These are phyloP conservation scores for Carex myosuroides DNA, from an alignment of 176 grass and related monocot genomes.

Conservation along the genomic window DNA sequence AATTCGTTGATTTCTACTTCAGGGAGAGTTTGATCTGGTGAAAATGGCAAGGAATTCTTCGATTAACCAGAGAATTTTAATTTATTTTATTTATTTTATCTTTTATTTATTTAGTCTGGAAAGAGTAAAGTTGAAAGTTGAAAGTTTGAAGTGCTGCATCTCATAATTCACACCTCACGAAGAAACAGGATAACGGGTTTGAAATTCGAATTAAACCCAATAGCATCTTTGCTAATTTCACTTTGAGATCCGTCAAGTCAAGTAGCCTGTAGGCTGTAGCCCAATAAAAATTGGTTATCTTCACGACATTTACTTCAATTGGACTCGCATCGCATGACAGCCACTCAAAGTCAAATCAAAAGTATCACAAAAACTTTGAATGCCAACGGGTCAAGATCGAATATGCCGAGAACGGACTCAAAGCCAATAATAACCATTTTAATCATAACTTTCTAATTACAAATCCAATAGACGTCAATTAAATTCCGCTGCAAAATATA, in stretches of 20 bases:
- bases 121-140: conserved; percentile 24
- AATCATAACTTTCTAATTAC: no score
- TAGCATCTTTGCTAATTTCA: neutral
- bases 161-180: conserved; percentile 19
- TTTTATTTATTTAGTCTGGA: conserved; percentile 4
- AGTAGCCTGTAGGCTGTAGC: neutral
- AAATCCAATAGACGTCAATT: no score
- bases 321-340: no score
- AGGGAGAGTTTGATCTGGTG: conserved; percentile 2
- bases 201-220: neutral
- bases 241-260: neutral
- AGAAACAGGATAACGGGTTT: conserved; percentile 19
- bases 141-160: conserved; percentile 12
- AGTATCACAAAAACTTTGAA: no score
- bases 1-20: conserved; percentile 11
- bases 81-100: neutral
- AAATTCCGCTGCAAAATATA: no score
- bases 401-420: no score
- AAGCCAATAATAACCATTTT: no score
- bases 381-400: no score
- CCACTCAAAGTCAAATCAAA: no score
- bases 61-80: neutral
- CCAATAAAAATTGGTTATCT: neutral
- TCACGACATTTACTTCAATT: no score
- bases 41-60: conserved; percentile 10